These are phyloP conservation scores for Bolboschoenoplectus hybrid DNA, from an alignment of 202 grass and related monocot species.

Conservation along the genomic window DNA sequence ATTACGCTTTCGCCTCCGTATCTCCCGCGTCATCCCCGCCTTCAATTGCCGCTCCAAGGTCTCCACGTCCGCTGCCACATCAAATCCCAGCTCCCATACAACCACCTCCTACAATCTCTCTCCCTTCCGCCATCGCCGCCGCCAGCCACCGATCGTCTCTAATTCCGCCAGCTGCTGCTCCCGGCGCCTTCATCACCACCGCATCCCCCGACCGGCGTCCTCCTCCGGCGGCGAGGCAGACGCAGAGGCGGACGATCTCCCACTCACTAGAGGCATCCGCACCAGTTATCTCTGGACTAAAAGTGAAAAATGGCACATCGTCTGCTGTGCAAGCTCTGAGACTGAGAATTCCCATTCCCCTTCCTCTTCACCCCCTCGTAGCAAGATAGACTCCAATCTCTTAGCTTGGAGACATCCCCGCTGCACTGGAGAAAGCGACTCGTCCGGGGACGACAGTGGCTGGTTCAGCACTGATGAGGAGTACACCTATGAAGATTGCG, in stretches of 20 bases:
- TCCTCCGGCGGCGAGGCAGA: slow-evolving; percentile 36
- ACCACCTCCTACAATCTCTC: slow-evolving; percentile 37
- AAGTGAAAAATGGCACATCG: slow-evolving; percentile 79
- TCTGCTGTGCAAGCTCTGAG: slow-evolving; percentile 41
- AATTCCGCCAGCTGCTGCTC: slow-evolving; percentile 39
- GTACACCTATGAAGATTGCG: slow-evolving; percentile 23
- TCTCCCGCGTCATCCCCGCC: slow-evolving; percentile 60
- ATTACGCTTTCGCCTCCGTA: slow-evolving; percentile 27
- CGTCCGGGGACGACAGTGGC: slow-evolving; percentile 63
- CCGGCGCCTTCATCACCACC: slow-evolving; percentile 18
- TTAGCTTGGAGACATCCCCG: slow-evolving; percentile 25
- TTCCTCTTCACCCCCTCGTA: slow-evolving; percentile 57
- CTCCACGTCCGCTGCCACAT: slow-evolving; percentile 38
- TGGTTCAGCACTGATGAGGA: slow-evolving; percentile 65
- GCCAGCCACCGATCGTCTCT: slow-evolving; percentile 1
- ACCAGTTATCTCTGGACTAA: slow-evolving; percentile 70
- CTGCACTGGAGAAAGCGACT: slow-evolving; percentile 37
- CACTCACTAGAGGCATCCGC: slow-evolving; percentile 12
- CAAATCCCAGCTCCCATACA: slow-evolving; percentile 36
- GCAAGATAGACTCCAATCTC: slow-evolving; percentile 71
- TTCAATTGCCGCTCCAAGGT: slow-evolving; percentile 63
- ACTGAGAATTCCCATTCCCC: slow-evolving; percentile 25
- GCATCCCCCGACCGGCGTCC: background rate
- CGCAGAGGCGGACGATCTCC: slow-evolving; percentile 41
- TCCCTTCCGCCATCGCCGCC: slow-evolving; percentile 8